Base-by-base conservation (phyloP, 176 grass and related monocot genomes). In the Raddia guianensis region DNA sequence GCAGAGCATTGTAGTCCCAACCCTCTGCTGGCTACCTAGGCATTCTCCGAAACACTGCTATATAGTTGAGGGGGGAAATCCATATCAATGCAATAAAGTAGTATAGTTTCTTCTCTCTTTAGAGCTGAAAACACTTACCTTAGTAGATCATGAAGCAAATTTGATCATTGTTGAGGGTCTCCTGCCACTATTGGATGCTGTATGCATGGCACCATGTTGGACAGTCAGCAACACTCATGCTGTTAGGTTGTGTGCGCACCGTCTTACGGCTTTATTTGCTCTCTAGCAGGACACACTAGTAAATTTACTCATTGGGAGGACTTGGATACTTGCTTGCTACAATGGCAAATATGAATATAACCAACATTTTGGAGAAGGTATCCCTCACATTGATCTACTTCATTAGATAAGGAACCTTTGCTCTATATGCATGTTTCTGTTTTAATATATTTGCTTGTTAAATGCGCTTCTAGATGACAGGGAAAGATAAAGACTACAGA, bases 401-500 rank as follows among this genome's bases (percentile, higher is more conserved):
- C 21, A 62, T 33, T 62, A 21, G 59, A 60, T 20, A 11, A 60
- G 57, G 5, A 60, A 62, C 32, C 20, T 32, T 60, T 51, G 5
- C 16, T 27, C 46, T 21, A 59, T 15, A 54, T 67, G 9, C 27
- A 49, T 66, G 40, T 1, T 80, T 75, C 65, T n/a, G 63, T 37
- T 58, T 62, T 65, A 66, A 54, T 21, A 75, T 80, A 42, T 79
- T 44, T 20, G 27, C 4, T 77, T 60, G 34, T 82, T 49, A 56
- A 82, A 88, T 85, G 8, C 48, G 6, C n/a, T 75, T 63, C 73
- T 78, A 97, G 91, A 97, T 97, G 94, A 97, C 89, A 9, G 94
- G 94, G 50, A 97, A 97, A 72, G 94, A 97, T 81, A 97, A 97
- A 78, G 94, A 97, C 73, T 97, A 97, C 66, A 91, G 91, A 87